phyloP scores from a whole-genome alignment of 2,329 filamentous ascomycete genomes.

The Golovinomyces cichoracearum region DNA sequence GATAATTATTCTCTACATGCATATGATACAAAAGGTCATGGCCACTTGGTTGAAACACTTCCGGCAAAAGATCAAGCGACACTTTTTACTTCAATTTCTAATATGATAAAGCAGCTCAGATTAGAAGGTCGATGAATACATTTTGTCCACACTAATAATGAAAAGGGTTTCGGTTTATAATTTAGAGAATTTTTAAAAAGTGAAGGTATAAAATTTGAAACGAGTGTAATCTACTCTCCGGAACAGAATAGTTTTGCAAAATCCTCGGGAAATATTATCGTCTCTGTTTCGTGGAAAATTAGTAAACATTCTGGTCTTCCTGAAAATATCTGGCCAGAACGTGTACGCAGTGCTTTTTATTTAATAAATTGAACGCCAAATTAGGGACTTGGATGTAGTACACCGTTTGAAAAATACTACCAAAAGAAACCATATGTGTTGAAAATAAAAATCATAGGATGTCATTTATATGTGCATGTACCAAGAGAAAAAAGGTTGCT shows the following conservation, averaged over 20 bases:
- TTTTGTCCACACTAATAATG: background rate
- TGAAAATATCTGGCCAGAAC: background rate
- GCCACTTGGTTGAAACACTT: background rate
- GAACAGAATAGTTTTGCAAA: background rate
- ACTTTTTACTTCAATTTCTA: background rate
- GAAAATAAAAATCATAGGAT: background rate
- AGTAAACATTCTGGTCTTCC: background rate
- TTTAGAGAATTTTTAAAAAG: background rate
- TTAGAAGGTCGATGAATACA: background rate
- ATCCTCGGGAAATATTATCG: background rate
- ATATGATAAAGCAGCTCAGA: background rate
- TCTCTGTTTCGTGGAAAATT: background rate
- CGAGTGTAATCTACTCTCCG: background rate
- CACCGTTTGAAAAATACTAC: background rate
- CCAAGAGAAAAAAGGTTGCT: background rate
- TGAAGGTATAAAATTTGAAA: background rate
- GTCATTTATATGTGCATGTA: background rate
- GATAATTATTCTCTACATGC: background rate
- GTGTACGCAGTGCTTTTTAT: background rate
- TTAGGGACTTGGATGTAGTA: background rate
- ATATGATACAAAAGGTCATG: slow-evolving; percentile 1
- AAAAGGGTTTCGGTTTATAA: background rate
- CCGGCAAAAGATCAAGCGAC: background rate
- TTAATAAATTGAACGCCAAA: background rate
- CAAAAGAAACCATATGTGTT: background rate